These are phyloP conservation scores for Coprinopsis strossmayeri DNA, from an alignment of 768 basidiomycete species.

Conservation along the genomic window DNA sequence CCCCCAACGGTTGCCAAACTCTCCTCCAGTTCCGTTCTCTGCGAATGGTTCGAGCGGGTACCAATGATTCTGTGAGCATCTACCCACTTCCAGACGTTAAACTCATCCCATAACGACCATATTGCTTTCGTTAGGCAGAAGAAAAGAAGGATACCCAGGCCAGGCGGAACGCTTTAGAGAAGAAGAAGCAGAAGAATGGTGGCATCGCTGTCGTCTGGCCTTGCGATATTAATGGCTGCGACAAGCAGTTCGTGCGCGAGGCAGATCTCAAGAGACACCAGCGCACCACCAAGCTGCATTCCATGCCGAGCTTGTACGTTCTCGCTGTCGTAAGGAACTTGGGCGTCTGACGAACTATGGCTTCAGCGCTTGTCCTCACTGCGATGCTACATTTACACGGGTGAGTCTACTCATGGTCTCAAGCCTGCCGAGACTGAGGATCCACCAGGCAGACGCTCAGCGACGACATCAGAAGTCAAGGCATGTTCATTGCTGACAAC, in stretches of 20 bases:
- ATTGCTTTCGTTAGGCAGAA: too few species aligned
- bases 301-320: conserved; percentile 65
- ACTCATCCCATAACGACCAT: too few species aligned
- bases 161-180: conserved; percentile 20
- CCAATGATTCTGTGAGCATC: too few species aligned
- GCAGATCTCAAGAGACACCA: conserved; percentile 80
- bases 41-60: too few species aligned
- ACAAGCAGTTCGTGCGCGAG: conserved; percentile 77
- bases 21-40: too few species aligned
- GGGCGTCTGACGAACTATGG: conserved; percentile 6
- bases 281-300: conserved; percentile 72
- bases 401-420: conserved; percentile 26
- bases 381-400: conserved; percentile 74
- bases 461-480: conserved; percentile 75
- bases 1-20: too few species aligned
- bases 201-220: conserved; percentile 59
- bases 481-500: conserved; percentile 27
- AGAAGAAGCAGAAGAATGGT: conserved; percentile 34
- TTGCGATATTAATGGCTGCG: conserved; percentile 75
- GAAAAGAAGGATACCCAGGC: conserved; percentile 9
- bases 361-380: conserved; percentile 66
- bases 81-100: too few species aligned
- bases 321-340: conserved; percentile 12
- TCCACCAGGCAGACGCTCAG: conserved; percentile 67
- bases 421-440: conserved; percentile 13